Evolutionary conservation across 2,329 filamentous ascomycete species (phyloP).

Genomic region (Exophiala dermatitidis): DNA sequence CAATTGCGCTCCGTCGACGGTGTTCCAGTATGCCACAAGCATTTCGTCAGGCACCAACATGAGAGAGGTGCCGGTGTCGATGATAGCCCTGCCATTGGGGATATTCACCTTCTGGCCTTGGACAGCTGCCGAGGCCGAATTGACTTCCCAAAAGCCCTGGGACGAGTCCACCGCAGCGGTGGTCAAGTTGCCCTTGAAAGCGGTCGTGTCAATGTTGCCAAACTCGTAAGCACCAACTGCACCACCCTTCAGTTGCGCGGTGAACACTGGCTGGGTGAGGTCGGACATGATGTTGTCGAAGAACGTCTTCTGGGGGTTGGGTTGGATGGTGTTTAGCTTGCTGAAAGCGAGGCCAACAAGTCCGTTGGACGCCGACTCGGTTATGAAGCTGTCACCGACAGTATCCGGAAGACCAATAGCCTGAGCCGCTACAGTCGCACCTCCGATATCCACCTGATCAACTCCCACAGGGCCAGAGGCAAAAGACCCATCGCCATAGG

Average conservation of each 20-base stretch:
- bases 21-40: slow-evolving; percentile 53
- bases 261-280: slow-evolving; percentile 62
- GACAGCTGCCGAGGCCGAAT: slow-evolving; percentile 51
- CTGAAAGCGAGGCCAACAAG: slow-evolving; percentile 63
- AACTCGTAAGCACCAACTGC: slow-evolving; percentile 64
- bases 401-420: slow-evolving; percentile 59
- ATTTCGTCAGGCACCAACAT: slow-evolving; percentile 53
- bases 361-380: slow-evolving; percentile 58
- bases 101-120: slow-evolving; percentile 36
- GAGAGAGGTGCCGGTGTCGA: slow-evolving; percentile 63
- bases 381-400: slow-evolving; percentile 52
- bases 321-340: slow-evolving; percentile 57
- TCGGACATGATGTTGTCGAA: slow-evolving; percentile 61
- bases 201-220: slow-evolving; percentile 57
- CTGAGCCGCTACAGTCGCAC: slow-evolving; percentile 54
- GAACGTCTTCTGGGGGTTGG: slow-evolving; percentile 61
- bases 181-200: slow-evolving; percentile 56
- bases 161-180: slow-evolving; percentile 56
- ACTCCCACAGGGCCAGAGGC: slow-evolving; percentile 57
- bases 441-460: slow-evolving; percentile 62
- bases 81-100: slow-evolving; percentile 45
- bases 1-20: slow-evolving; percentile 48
- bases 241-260: slow-evolving; percentile 57
- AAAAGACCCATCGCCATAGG: slow-evolving; percentile 61
- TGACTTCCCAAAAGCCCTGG: slow-evolving; percentile 63